Percentiles rank a stretch among this genome's conserved stretches.
phyloP scores from a whole-genome alignment of 192 early-diverging fungal genomes.

The Coemansia sp. region DNA sequence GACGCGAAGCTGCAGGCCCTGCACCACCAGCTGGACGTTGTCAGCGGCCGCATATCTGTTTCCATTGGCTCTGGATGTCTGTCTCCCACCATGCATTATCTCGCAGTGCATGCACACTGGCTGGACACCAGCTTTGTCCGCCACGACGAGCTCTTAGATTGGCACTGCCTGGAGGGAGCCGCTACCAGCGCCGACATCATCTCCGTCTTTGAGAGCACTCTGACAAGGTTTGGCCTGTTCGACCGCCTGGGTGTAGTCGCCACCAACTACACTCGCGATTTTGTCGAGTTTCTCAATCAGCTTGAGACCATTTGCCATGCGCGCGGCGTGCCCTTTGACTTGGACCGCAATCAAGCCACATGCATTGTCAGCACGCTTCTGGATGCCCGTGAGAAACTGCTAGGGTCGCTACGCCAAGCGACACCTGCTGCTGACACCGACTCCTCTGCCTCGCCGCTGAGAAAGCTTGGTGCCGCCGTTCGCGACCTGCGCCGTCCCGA shows the following conservation, averaged over 20 bases:
- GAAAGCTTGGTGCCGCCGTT: slow-evolving; percentile 18
- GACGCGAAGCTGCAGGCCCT: slow-evolving; percentile 13
- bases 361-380: slow-evolving; percentile 39
- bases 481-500: slow-evolving; percentile 11
- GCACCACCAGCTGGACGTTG: slow-evolving; percentile 17
- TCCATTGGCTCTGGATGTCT: slow-evolving; percentile 36
- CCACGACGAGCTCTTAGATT: slow-evolving; percentile 37
- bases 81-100: slow-evolving; percentile 15
- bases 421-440: background rate
- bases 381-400: slow-evolving; percentile 35
- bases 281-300: slow-evolving; percentile 52
- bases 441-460: slow-evolving; percentile 19
- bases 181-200: slow-evolving; percentile 45
- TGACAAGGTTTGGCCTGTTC: slow-evolving; percentile 36
- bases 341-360: slow-evolving; percentile 47
- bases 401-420: slow-evolving; percentile 10
- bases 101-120: slow-evolving; percentile 47
- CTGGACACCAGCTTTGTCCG: slow-evolving; percentile 26
- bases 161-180: slow-evolving; percentile 36
- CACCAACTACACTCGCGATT: slow-evolving; percentile 50
- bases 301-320: slow-evolving; percentile 49
- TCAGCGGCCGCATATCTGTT: slow-evolving; percentile 25
- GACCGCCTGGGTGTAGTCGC: slow-evolving; percentile 31
- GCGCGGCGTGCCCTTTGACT: slow-evolving; percentile 40
- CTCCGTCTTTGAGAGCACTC: slow-evolving; percentile 40